phyloP scores from a whole-genome alignment of 768 basidiomycete species.

The Suillus lakei region DNA sequence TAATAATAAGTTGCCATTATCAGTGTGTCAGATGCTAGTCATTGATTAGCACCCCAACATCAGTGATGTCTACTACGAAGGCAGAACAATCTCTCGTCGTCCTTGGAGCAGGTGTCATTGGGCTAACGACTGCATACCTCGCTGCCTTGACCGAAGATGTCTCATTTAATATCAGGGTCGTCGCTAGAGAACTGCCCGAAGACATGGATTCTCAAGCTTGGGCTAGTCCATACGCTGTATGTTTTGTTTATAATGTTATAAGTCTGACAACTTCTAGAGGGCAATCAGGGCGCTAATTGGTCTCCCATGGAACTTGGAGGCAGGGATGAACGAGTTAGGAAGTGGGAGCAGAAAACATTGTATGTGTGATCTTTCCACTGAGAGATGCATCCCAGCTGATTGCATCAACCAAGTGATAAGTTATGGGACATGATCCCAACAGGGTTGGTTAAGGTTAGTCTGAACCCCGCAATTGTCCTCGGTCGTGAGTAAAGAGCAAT shows the following conservation, averaged over 20 bases:
- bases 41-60: not conserved
- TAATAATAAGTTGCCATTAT: too few species aligned
- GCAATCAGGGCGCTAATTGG: constrained; percentile 50
- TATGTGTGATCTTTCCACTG: constrained; percentile 27
- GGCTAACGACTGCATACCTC: constrained; percentile 42
- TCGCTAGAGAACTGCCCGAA: constrained; percentile 43
- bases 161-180: constrained; percentile 27
- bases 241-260: constrained; percentile 16
- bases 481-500: constrained; percentile 9
- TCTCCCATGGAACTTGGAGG: constrained; percentile 46
- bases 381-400: constrained; percentile 11
- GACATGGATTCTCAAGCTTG: constrained; percentile 48
- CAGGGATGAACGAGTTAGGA: constrained; percentile 35
- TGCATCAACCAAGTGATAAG: constrained; percentile 39
- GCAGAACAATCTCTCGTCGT: constrained; percentile 30
- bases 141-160: constrained; percentile 27
- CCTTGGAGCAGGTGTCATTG: constrained; percentile 48
- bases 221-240: constrained; percentile 56
- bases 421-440: constrained; percentile 53
- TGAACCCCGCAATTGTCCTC: not conserved
- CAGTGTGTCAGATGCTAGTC: too few species aligned
- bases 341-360: constrained; percentile 50
- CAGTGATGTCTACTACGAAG: constrained; percentile 3
- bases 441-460: constrained; percentile 44
- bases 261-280: not conserved